Base-by-base conservation (phyloP, 2,329 filamentous ascomycete species). In the Neonectria coccinea region DNA sequence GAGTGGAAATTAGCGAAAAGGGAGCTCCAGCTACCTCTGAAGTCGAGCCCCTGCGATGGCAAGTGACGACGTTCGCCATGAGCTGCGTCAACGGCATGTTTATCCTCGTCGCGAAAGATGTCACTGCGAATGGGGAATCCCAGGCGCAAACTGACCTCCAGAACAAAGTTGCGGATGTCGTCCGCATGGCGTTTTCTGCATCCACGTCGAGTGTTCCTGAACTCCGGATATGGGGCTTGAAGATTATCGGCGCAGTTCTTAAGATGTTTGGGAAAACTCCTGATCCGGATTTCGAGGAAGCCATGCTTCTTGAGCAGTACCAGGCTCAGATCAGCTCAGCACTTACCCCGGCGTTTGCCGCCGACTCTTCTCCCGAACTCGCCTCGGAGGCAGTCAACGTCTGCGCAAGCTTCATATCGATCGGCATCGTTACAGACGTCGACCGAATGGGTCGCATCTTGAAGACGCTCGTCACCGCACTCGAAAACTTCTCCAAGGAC, bases 391-490 rank as follows among this genome's bases (percentile, higher is more conserved):
- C 97, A 16, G 93, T 99, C 68, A 97, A 97, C 73, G 96, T 99
- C 7, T 99, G 96, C 74, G 96, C 95, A n/a, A 94, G 92, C 1
- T 99, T 99, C 79, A 97, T 99, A 74, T 92, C 95, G 0, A 97
- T 95, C 0, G 96, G 96, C 14, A 98, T 99, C 59, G 96, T 99
- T 9, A 97, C 94, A 0, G 96, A 98, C 78, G 89, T 98, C 9
- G 97, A 99, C 71, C 89, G 96, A n/a, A 99, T 99, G 96, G 96
- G 96, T 22, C 91, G 96, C 61, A 99, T 99, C 57, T 86, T 99
- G 61, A 98, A 97, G 81, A 91, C 97, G 1, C 85, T 99, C 2
- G 92, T 97, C 6, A 91, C 91, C 47, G 94, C 94, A 0, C 85
- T 99, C 1, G 95, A 98, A 74, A 97, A 95, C 78, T 97, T 98